These are phyloP conservation scores for Abelmoschus esculentus DNA, from an alignment of 345 rosid genomes.

Conservation along the genomic window DNA sequence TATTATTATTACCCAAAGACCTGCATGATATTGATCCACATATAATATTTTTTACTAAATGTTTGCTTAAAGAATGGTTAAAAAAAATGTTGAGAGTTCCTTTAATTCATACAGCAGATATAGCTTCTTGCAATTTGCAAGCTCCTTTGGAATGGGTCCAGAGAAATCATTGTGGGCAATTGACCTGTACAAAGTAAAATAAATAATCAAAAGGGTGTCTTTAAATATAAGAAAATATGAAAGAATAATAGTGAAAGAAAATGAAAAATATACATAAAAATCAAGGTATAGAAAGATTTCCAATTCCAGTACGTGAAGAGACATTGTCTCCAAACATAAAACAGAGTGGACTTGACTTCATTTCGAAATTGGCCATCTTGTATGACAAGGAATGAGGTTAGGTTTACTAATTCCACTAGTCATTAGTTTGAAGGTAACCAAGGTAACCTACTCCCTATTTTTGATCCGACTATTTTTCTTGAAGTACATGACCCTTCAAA, in stretches of 20 bases:
- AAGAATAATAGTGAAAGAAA: too few relatives aligned
- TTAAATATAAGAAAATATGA: too few relatives aligned
- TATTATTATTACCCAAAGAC: neutral
- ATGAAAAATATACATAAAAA: too few relatives aligned
- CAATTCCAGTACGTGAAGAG: too few relatives aligned
- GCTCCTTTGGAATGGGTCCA: slow-evolving; percentile 31
- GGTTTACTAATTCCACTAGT: neutral
- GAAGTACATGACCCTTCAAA: too few relatives aligned
- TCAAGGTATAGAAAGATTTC: too few relatives aligned
- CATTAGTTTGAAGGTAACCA: neutral
- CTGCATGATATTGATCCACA: neutral
- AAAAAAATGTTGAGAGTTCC: neutral
- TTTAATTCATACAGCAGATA: slow-evolving; percentile 21
- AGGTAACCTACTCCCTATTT: neutral
- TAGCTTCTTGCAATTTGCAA: slow-evolving; percentile 30
- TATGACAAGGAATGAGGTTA: too few relatives aligned
- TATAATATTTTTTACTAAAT: neutral
- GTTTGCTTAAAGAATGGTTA: neutral
- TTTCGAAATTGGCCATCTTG: too few relatives aligned
- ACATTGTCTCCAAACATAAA: neutral
- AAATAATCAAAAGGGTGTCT: neutral
- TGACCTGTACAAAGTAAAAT: slow-evolving; percentile 15
- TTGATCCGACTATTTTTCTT: too few relatives aligned
- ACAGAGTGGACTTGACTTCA: neutral
- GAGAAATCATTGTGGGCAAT: slow-evolving; percentile 26